Evolutionary conservation across 2,329 filamentous ascomycete genomes (phyloP), one percentile per base, ranked within the genome.

Genomic region (Cladosporium velox): DNA sequence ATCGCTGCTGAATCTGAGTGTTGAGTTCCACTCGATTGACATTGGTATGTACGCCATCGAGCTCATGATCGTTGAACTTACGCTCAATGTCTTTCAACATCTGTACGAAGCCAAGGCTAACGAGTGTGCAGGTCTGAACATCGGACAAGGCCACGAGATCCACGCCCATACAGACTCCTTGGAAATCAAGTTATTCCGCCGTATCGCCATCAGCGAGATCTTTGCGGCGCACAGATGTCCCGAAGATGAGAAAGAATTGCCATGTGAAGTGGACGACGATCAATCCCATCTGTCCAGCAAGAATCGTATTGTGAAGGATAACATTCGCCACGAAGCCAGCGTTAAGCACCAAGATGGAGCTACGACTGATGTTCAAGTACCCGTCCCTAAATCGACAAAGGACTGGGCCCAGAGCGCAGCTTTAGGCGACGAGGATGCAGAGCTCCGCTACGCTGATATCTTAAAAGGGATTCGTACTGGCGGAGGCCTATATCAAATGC

Each of bases 11-110:
- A 82, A 75, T 4, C 70, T 86, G 65, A 85, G 80, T 6, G 75
- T 84, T 30, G 78, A 82, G 5, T 83, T 82, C 4, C 83, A 86
- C 73, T 83, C 84, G 1, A 76, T 85, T 30, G 84, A 86, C 70
- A 80, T 85, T 6, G 84, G 83, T 32, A 68, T 32, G 67, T n/a
- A 15, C 7, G 15, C n/a, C 21, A 12, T 47, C 11, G 2, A 21
- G n/a, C 8, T 47, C 41, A 24, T 21, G n/a, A 24, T 47, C 41
- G n/a, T 21, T 21, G n/a, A 24, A 7, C n/a, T 21, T 47, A 26
- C 8, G 34, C n/a, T 18, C 28, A 18, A 15, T 51, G 10, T 35
- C 49, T 15, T 34, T 8, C 18, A 21, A 44, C 3, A 4, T 32
- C 4, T 12, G 35, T 5, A 24, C 5, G 41, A 21, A 12, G 8